Evolutionary conservation across 2,329 filamentous ascomycete genomes (phyloP), one percentile per base, ranked within the genome.

Genomic region (Aschersonia sp.): DNA sequence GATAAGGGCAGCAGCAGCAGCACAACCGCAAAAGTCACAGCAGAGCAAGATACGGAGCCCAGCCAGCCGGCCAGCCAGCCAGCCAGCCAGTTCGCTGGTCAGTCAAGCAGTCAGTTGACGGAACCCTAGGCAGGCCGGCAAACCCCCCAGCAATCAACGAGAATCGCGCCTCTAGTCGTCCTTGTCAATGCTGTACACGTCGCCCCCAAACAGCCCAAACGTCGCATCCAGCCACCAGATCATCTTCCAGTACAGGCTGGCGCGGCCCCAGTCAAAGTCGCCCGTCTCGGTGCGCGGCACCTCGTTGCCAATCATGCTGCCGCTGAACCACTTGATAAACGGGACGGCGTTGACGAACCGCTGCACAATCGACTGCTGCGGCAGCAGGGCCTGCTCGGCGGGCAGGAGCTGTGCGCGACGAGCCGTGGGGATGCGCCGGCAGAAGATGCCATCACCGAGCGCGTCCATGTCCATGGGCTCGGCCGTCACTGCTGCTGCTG

Each of bases 261-360:
- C 79, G 43, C 67, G 67, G 41, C 77, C 76, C 70, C 81, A 84
- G 62, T 95, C 89, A 55, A 95, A 89, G 41, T 79, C 79, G 49
- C 85, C 86, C 42, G 74, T 70, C 47, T 87, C 83, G 47, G 74
- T 82, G 41, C 83, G 73, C 6, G 86, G 86, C 40, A 90, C 79
- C 59, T 83, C 75, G 58, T 79, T 80, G 5, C 85, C 85, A 56
- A 90, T 88, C 62, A 89, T 79, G 56, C 69, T 79, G 53, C 68
- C 80, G 43, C 78, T 80, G 58, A 88, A 83, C 79, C 82, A 87
- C 55, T 75, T 76, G 51, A 87, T 65, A 51, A 87, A 72, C 2
- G 84, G 84, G 41, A 87, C 76, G 47, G 74, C 76, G 53, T 75
- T 74, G 47, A 84, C 64, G 22, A 85, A 59, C 46, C 79, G 74